Percentiles rank a stretch among this genome's conserved stretches.
Evolutionary conservation across 2,329 filamentous ascomycete species (phyloP).

Genomic region (Elsinoe perseae): DNA sequence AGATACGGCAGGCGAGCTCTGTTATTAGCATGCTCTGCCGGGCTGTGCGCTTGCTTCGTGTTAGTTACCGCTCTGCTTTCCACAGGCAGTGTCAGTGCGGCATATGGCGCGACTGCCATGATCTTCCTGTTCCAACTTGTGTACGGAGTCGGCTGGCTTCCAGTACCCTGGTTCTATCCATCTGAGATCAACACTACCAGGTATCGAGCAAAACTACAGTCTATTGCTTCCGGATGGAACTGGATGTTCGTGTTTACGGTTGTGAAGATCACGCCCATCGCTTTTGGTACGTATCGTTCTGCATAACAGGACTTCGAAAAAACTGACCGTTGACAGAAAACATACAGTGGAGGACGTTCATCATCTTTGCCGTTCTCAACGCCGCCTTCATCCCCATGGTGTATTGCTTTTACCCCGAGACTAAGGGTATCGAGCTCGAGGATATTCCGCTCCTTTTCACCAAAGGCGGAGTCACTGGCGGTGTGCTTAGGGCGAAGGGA

Average conservation of each 20-base stretch:
- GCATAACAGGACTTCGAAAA: conserved; percentile 20
- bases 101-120: conserved; percentile 26
- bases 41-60: conserved; percentile 37
- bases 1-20: conserved; percentile 35
- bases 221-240: conserved; percentile 47
- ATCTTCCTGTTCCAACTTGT: conserved; percentile 39
- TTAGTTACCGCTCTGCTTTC: conserved; percentile 34
- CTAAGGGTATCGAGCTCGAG: conserved; percentile 16
- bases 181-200: conserved; percentile 45
- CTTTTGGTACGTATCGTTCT: conserved; percentile 22
- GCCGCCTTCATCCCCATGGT: conserved; percentile 48
- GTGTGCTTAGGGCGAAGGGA: conserved; percentile 18
- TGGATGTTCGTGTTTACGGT: conserved; percentile 40
- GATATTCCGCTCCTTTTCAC: not conserved
- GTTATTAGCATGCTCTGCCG: conserved; percentile 35
- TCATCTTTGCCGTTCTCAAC: conserved; percentile 48
- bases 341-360: conserved; percentile 36
- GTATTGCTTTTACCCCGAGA: conserved; percentile 49
- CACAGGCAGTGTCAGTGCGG: conserved; percentile 30
- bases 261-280: conserved; percentile 38
- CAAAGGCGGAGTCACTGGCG: conserved; percentile 19
- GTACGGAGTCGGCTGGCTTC: conserved; percentile 50
- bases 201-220: conserved; percentile 50
- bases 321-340: conserved; percentile 19
- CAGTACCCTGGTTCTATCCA: conserved; percentile 28